Base-by-base conservation (phyloP, 371 early-diverging fungal species). In the Quaeritorhiza haematococci region DNA sequence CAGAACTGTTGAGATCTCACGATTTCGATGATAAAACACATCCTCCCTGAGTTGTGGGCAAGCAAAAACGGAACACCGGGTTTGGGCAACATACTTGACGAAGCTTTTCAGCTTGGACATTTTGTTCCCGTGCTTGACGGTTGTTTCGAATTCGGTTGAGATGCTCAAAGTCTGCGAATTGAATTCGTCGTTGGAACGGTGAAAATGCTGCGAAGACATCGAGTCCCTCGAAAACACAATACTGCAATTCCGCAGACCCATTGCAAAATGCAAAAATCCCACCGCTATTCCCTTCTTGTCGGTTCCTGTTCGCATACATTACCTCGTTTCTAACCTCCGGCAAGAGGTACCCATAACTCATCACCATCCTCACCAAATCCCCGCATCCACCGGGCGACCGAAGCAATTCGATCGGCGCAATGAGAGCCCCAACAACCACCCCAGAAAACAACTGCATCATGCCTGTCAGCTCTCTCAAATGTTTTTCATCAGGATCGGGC, bases 281-380 rank as follows among this genome's bases (percentile, higher is more conserved):
- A 15, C 32, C 33, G 30, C 2, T 28, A 17, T 34, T 17, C 24
- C 17, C n/a, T n/a, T n/a, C n/a, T n/a, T n/a, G n/a, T n/a, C n/a
- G 28, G 3, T 5, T 13, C 43, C 10, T 38, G 21, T 10, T 17
- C 49, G 1, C 21, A 30, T 1, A 30, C 13, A 27, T 13, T 32
- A 57, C 63, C 59, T 64, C 64, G 42, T 59, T 64, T 19, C 64
- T 23, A 27, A 47, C 48, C 8, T 59, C 41, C 1, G 64, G 64
- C 32, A 64, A 2, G 7, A 48, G 32, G 29, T 50, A 51, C 17
- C 59, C 64, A 35, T 64, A 64, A 24, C 28, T 13, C 27, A 59
- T 26, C 3, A 49, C 42, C 17, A 38, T 45, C 42, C 59, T 58
- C 38, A 64, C 26, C 35, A 59, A 23, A 19, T 64, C 64, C 48